phyloP scores from a whole-genome alignment of 257 asterid species.

The Fraxinus excelsior region DNA sequence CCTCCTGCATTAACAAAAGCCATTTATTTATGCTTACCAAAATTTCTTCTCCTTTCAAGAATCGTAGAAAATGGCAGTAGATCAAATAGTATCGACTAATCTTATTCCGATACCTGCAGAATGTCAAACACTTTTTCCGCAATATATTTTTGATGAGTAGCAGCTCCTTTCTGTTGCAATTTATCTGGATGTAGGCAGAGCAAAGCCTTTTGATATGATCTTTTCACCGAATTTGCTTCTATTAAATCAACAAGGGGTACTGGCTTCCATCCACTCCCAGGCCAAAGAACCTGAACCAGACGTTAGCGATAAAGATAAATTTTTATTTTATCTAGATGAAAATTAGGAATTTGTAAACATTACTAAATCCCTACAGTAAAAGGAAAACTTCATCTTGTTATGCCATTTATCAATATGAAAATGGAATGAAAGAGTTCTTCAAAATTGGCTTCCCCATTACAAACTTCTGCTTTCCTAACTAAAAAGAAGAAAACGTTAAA shows the following conservation, averaged over 20 bases:
- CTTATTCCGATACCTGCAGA: constrained; percentile 64
- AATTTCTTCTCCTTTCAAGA: background rate
- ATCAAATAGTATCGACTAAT: background rate
- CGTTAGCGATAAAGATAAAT: no score
- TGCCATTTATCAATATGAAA: no score
- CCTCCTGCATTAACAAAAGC: constrained; percentile 64
- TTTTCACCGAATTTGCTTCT: constrained; percentile 74
- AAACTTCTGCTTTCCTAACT: no score
- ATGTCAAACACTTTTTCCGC: constrained; percentile 90
- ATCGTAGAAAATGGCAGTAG: background rate
- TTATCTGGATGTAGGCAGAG: constrained; percentile 92
- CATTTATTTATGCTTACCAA: background rate
- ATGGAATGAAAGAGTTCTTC: no score
- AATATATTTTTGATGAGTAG: constrained; percentile 63
- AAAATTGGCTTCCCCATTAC: no score
- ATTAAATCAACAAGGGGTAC: constrained; percentile 84
- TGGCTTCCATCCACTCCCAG: constrained; percentile 88
- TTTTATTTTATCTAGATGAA: no score
- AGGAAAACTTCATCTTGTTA: no score
- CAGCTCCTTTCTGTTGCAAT: constrained; percentile 91
- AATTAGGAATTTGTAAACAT: no score
- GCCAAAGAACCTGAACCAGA: constrained; percentile 74
- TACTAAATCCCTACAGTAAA: no score
- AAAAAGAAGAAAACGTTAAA: no score
- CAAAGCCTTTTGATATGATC: constrained; percentile 85